Evolutionary conservation across 768 basidiomycete species (phyloP).

Genomic region (Suillus subaureus): DNA sequence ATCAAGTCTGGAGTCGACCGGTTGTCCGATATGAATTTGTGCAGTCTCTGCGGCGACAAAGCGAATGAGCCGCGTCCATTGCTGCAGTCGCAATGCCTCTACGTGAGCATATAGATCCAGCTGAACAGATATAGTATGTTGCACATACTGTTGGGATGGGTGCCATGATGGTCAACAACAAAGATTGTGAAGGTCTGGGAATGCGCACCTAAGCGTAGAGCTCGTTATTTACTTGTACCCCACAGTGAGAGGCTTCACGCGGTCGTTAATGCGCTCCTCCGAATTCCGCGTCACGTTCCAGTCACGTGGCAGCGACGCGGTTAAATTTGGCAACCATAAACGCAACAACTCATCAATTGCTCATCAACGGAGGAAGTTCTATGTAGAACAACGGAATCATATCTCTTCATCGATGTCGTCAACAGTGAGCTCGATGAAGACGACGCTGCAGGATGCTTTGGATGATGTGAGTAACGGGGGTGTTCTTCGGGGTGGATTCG

Average conservation of each 20-base stretch:
- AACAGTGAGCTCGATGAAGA: conserved; percentile 38
- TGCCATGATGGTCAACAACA: conserved; percentile 44
- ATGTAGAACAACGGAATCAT: background rate
- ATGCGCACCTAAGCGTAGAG: conserved; percentile 12
- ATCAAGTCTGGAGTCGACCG: conserved; percentile 66
- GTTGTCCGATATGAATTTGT: conserved; percentile 76
- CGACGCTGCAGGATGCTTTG: conserved; percentile 58
- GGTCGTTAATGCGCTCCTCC: conserved; percentile 16
- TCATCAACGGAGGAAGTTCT: background rate
- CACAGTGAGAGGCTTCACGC: conserved; percentile 8
- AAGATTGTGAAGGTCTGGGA: conserved; percentile 11
- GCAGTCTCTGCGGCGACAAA: conserved; percentile 78
- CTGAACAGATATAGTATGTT: background rate
- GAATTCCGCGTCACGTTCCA: conserved; percentile 21
- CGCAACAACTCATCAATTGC: conserved; percentile 3
- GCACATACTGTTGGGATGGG: conserved; percentile 57
- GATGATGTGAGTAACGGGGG: conserved; percentile 57
- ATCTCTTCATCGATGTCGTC: conserved; percentile 6
- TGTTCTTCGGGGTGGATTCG: background rate
- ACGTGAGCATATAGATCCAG: conserved; percentile 14
- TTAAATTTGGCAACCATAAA: conserved; percentile 15
- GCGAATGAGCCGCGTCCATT: conserved; percentile 82
- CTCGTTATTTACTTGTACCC: background rate
- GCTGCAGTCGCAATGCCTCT: conserved; percentile 35
- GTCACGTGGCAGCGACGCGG: conserved; percentile 35